phyloP scores from a whole-genome alignment of 1,139 yeast species.

The Kodamaea arcana region DNA sequence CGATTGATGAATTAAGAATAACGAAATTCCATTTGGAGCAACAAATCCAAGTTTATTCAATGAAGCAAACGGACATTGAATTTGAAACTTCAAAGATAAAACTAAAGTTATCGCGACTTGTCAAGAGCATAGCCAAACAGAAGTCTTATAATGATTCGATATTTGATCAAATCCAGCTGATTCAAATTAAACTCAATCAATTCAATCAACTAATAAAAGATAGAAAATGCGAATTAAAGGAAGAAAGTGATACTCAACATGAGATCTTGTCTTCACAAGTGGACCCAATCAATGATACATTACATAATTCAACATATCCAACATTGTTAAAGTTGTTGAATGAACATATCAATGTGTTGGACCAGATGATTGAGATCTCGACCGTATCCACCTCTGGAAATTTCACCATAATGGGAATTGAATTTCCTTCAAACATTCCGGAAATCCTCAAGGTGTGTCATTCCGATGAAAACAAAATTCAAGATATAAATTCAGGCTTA shows the following conservation, averaged over 20 bases:
- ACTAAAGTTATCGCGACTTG: conserved; percentile 10
- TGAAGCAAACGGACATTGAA: background rate
- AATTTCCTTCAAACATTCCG: conserved; percentile 32
- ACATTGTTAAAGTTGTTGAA: conserved; percentile 19
- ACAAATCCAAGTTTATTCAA: conserved; percentile 11
- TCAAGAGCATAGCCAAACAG: conserved; percentile 19
- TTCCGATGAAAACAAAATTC: conserved; percentile 11
- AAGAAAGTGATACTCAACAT: conserved; percentile 19
- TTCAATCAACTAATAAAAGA: conserved; percentile 17
- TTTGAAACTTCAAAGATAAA: conserved; percentile 3
- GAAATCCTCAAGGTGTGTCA: conserved; percentile 31
- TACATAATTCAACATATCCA: conserved; percentile 19
- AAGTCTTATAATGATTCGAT: conserved; percentile 23
- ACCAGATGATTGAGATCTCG: conserved; percentile 27
- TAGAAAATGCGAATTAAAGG: conserved; percentile 14
- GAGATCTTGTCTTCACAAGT: conserved; percentile 29
- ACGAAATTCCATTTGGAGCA: conserved; percentile 11
- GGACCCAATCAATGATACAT: conserved; percentile 24
- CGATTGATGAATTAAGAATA: conserved; percentile 27
- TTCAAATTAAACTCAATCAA: conserved; percentile 23
- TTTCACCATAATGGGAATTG: conserved; percentile 33
- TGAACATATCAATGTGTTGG: conserved; percentile 16
- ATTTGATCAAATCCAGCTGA: conserved; percentile 23
- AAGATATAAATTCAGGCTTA: conserved; percentile 31
- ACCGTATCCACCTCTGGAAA: conserved; percentile 19